Evolutionary conservation across 805 yeast species (phyloP).

Genomic region (Torulaspora delbrueckii): DNA sequence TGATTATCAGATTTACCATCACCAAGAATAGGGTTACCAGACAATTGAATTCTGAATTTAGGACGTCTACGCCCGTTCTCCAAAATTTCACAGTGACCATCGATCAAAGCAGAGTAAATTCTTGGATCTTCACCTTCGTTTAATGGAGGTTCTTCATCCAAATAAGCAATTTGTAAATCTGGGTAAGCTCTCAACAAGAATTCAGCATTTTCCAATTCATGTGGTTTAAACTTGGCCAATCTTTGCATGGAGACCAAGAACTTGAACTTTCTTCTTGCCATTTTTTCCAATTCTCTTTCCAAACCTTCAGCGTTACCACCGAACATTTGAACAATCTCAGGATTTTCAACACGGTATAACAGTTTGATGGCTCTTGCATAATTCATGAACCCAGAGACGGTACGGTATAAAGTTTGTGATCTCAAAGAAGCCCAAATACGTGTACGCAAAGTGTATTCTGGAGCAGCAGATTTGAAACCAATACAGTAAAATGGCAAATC

Average conservation of each 20-base stretch:
- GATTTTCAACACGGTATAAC: conserved; percentile 90
- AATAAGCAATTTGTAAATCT: conserved; percentile 82
- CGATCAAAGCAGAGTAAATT: conserved; percentile 71
- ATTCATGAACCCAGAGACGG: conserved; percentile 98
- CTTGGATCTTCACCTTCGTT: conserved; percentile 65
- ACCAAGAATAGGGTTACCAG: conserved; percentile 83
- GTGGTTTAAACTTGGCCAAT: conserved; percentile 62
- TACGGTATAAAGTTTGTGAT: conserved; percentile 93
- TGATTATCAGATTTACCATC: conserved; percentile 89
- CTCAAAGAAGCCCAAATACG: conserved; percentile 98
- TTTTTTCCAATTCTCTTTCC: conserved; percentile 88
- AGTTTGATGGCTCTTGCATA: conserved; percentile 93
- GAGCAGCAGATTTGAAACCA: conserved; percentile 97
- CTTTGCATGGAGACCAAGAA: conserved; percentile 85
- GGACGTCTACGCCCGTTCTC: conserved; percentile 73
- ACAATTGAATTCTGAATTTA: conserved; percentile 67
- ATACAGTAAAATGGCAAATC: conserved; percentile 92
- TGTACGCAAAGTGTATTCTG: conserved; percentile 92
- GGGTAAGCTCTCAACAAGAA: conserved; percentile 80
- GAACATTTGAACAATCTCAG: conserved; percentile 93
- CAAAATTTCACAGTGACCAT: conserved; percentile 71
- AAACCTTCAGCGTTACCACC: conserved; percentile 97
- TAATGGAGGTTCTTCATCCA: conserved; percentile 85
- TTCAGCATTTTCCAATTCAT: conserved; percentile 76
- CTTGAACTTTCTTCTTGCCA: conserved; percentile 81